Base-by-base conservation (phyloP, 2,329 filamentous ascomycete species). In the Dactylonectria macrodidyma region DNA sequence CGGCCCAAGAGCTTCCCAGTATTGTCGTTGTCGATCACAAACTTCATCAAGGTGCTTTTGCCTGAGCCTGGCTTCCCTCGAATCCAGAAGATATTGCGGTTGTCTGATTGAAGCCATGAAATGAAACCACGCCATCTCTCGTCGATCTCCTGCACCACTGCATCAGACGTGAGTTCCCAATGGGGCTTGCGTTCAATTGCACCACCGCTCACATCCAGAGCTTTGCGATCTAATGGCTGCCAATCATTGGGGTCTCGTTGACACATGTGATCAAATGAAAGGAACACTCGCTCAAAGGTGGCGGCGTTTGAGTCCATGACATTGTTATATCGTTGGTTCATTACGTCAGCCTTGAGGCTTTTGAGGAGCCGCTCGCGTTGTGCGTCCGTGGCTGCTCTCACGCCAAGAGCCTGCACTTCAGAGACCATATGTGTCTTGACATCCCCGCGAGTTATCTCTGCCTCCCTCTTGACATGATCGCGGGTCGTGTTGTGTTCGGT, bases 51-150 rank as follows among this genome's bases (percentile, higher is more conserved):
- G 0, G 69, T 70, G 10, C 71, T 73, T 51, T 73, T 72, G 0
- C 67, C 71, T 1, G 69, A 71, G 0, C 71, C 71, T 5, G 71
- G 58, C 3, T 73, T 73, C 1, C 71, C 71, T 10, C 2, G 36
- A 8, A 73, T 41, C 3, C 44, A 72, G 1, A 70, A 70, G 2
- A 68, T 10, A 0, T 3, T 2, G 0, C 58, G 9, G 0, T n/a
- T 24, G 38, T 44, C 38, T 1, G 69, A 70, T n/a, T 16, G 2
- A 0, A 72, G 14, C 67, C 69, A 73, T 0, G 46, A 0, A 5
- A 56, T 16, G 4, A 70, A 66, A 2, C 0, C 50, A 3, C 3
- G 7, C 68, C 70, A 71, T 1, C 2, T 10, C 2, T 12, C 0
- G 6, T 64, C 57, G 9, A 64, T 69, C 3, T 1, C 7, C 4